Evolutionary conservation across 108 stramenopile species (phyloP).

Genomic region (Nannochloropsis salina): DNA sequence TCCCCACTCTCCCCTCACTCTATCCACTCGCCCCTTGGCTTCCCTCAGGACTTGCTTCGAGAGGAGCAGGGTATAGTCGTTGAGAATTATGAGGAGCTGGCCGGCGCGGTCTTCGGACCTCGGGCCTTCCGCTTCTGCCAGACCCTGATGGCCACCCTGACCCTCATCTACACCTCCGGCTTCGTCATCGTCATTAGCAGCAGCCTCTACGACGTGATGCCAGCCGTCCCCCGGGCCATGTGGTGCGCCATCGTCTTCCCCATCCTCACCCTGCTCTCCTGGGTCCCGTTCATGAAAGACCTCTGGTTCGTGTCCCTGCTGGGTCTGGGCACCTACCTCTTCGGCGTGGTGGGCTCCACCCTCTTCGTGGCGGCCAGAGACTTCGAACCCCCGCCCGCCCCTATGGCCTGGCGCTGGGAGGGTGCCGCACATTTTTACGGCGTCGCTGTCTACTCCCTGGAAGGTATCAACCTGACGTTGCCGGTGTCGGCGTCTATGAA

Average conservation of each 20-base stretch:
- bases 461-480: not conserved
- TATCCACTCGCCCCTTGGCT: not conserved
- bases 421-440: not conserved
- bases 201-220: not conserved
- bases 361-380: not conserved
- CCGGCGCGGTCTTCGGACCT: slow-evolving; percentile 2
- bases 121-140: slow-evolving; percentile 13
- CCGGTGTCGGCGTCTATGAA: not conserved
- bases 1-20: not conserved
- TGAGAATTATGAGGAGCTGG: not conserved
- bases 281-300: slow-evolving; percentile 6
- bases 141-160: not conserved
- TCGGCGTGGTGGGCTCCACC: not conserved
- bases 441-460: not conserved
- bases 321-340: not conserved
- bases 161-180: not conserved
- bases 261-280: not conserved
- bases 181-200: not conserved
- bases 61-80: not conserved
- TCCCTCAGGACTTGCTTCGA: not conserved
- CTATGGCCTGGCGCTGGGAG: not conserved
- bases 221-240: not conserved
- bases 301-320: not conserved
- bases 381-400: not conserved
- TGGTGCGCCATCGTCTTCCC: not conserved